phyloP scores from a whole-genome alignment of 257 asterid genomes.

The Penstemon davidsonii region DNA sequence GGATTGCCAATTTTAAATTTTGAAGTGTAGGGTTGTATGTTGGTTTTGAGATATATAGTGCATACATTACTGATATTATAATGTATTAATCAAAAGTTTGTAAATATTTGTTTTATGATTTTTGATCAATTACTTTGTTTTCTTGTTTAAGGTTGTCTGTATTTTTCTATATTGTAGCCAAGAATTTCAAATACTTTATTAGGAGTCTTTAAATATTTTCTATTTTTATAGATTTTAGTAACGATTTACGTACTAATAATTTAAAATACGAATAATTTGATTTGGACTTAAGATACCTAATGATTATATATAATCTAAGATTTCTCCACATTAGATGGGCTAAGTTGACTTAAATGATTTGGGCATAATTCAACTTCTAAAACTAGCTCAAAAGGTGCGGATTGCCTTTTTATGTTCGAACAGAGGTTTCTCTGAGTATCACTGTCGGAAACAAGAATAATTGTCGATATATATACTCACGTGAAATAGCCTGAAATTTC shows the following conservation, averaged over 20 bases:
- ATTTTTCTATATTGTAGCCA: too few species aligned
- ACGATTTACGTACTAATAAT: too few species aligned
- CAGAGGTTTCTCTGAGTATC: background rate
- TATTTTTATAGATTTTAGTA: background rate
- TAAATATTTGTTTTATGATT: background rate
- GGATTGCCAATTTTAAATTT: too few species aligned
- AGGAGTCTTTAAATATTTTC: background rate
- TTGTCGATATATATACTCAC: background rate
- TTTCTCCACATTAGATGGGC: too few species aligned
- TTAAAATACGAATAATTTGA: too few species aligned
- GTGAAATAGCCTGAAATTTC: conserved; percentile 8
- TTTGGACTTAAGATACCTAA: too few species aligned
- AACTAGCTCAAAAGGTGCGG: background rate
- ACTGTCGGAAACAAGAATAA: background rate
- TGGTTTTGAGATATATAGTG: too few species aligned
- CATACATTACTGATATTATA: too few species aligned
- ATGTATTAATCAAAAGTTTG: background rate
- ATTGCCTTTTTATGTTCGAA: too few species aligned
- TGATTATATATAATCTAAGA: too few species aligned
- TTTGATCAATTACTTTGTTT: background rate
- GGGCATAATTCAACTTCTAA: background rate
- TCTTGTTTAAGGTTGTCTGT: background rate
- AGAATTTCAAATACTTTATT: background rate
- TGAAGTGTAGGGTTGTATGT: too few species aligned
- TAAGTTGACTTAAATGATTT: background rate